Evolutionary conservation across 2,329 filamentous ascomycete species (phyloP), one percentile per base, ranked within the genome.

Genomic region (Cladophialophora psammophila): DNA sequence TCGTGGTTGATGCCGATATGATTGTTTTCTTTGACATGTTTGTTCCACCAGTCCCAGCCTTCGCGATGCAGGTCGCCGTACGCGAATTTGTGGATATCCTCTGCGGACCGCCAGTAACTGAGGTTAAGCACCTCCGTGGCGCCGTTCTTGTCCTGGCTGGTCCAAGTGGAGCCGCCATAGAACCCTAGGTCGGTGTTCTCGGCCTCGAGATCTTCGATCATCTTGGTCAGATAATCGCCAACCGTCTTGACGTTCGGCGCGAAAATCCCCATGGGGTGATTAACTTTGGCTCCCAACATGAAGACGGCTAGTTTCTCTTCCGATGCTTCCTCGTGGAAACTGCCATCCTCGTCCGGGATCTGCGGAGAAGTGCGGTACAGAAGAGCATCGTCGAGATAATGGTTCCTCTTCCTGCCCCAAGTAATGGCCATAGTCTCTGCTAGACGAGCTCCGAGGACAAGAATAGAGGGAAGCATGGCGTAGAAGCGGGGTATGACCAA

Each of bases 1-100:
- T 84, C 82, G 68, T 84, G 82, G 63, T 73, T 81, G 70, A 84
- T 83, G 26, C 75, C 75, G 13, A 84, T 63, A 66, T 83, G 78
- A 34, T 75, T 72, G 57, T 76, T 71, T 6, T 78, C 59, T 66
- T 77, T 77, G 20, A 72, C 65, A 6, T 73, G 76, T 56, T 73
- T 72, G 36, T 79, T 78, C 79, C 80, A 84, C 80, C 80, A 83
- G 34, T 76, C 73, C 80, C 81, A 80, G 1, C 69, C 77, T n/a
- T 78, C 74, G 26, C 76, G 75, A 65, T 84, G 82, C 1, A 78
- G 40, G 3, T 74, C 67, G 18, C 75, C 75, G 62, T 82, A 79
- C 3, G 82, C 81, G 67, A 80, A 84, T 5, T 72, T 73, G 65
- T 83, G 80, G n/a, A 84, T 68, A 18, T 77, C 76, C 45, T 81